phyloP scores from a whole-genome alignment of 1,139 yeast genomes.

The Groenewaldozyma sp. region DNA sequence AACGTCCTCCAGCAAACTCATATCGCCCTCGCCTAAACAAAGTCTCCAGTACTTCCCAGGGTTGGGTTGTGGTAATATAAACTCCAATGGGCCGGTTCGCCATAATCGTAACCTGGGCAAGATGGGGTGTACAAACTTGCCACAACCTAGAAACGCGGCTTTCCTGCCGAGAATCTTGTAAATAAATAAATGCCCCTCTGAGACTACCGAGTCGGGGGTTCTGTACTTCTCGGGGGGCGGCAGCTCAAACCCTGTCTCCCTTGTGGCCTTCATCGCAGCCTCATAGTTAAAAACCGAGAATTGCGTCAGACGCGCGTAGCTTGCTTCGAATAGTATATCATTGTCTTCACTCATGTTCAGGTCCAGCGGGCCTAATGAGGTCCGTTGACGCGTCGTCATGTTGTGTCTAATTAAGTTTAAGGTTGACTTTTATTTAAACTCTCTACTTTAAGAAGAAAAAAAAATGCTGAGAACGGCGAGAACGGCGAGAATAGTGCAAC shows the following conservation, averaged over 20 bases:
- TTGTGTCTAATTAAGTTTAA: not conserved
- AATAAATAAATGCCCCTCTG: slow-evolving; percentile 48
- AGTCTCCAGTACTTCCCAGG: slow-evolving; percentile 71
- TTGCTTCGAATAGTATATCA: slow-evolving; percentile 17
- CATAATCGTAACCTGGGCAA: slow-evolving; percentile 51
- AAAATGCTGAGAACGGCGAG: no score
- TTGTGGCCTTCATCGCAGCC: no score
- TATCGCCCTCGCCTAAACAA: slow-evolving; percentile 25
- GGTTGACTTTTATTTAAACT: no score
- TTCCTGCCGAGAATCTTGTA: slow-evolving; percentile 56
- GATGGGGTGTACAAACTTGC: slow-evolving; percentile 55
- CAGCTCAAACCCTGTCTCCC: slow-evolving; percentile 11
- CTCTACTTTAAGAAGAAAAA: no score
- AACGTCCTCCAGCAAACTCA: slow-evolving; percentile 15
- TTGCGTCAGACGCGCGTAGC: slow-evolving; percentile 17
- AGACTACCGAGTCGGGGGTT: slow-evolving; percentile 17
- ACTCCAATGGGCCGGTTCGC: slow-evolving; percentile 44
- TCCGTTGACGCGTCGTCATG: slow-evolving; percentile 3
- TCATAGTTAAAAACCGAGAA: slow-evolving; percentile 12
- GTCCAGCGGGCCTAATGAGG: slow-evolving; percentile 6
- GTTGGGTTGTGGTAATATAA: slow-evolving; percentile 55
- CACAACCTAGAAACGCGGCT: slow-evolving; percentile 54
- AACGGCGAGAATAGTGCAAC: no score
- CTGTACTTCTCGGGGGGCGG: slow-evolving; percentile 14
- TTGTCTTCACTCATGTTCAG: slow-evolving; percentile 13